Evolutionary conservation across 176 grass and related monocot genomes (phyloP).

Genomic region (Rhynchospora breviuscula): DNA sequence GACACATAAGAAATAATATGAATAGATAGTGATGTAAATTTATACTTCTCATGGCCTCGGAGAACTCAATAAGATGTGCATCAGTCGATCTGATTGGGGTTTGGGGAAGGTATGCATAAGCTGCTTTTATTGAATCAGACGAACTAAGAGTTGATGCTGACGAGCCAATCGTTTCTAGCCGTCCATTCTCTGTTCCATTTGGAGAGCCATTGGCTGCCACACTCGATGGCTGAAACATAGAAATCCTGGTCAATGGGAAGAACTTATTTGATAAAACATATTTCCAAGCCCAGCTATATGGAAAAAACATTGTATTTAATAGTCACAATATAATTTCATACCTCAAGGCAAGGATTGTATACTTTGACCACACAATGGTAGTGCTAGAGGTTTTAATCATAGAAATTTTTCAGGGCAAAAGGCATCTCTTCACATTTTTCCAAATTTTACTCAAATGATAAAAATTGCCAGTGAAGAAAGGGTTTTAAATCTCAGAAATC

Average conservation of each 20-base stretch:
- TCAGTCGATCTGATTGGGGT: conserved; percentile 66
- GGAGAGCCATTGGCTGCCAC: conserved; percentile 6
- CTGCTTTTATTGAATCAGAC: conserved; percentile 37
- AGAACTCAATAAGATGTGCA: conserved; percentile 86
- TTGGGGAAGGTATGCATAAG: conserved; percentile 58
- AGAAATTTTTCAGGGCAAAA: not conserved
- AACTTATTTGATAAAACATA: not conserved
- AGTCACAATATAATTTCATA: not conserved
- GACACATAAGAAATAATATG: not conserved
- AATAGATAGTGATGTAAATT: conserved; percentile 2
- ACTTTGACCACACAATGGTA: not conserved
- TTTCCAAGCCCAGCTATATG: not conserved
- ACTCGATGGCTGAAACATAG: not conserved
- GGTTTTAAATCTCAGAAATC: not conserved
- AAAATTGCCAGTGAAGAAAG: not conserved
- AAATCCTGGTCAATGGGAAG: not conserved
- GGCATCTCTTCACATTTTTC: not conserved
- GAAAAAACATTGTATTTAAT: not conserved
- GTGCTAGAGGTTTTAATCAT: not conserved
- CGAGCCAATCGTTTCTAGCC: conserved; percentile 20
- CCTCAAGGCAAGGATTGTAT: not conserved
- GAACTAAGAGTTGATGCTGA: conserved; percentile 26
- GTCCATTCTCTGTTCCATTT: conserved; percentile 15
- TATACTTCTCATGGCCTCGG: conserved; percentile 86
- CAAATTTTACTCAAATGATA: not conserved